These are phyloP conservation scores for Thermoascus crustaceus DNA, from an alignment of 2,329 filamentous ascomycete genomes.

Conservation along the genomic window DNA sequence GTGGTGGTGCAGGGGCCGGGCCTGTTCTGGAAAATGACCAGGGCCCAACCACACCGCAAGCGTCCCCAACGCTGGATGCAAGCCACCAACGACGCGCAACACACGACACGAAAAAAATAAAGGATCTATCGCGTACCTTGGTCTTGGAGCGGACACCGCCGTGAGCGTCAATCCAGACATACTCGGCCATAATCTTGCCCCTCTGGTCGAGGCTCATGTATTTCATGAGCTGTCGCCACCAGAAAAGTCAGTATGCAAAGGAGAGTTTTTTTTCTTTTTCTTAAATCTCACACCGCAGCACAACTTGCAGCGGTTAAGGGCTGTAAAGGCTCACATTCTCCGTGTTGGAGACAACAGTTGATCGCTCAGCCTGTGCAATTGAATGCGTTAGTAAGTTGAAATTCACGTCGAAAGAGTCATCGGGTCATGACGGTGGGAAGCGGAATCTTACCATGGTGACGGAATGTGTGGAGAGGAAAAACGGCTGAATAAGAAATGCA, in stretches of 20 bases:
- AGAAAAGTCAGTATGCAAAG: slow-evolving; percentile 34
- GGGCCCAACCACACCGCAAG: background rate
- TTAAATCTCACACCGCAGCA: background rate
- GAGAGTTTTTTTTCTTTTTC: no score
- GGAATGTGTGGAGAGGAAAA: background rate
- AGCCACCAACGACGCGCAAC: background rate
- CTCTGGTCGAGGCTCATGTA: slow-evolving; percentile 87
- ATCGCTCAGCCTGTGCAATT: slow-evolving; percentile 26
- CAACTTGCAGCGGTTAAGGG: background rate
- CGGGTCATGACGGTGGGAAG: slow-evolving; percentile 11
- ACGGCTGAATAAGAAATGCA: background rate
- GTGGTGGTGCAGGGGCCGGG: background rate
- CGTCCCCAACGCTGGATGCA: background rate
- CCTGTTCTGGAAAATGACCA: background rate
- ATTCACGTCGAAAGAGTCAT: slow-evolving; percentile 16
- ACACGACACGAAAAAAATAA: slow-evolving; percentile 1
- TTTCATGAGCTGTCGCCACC: slow-evolving; percentile 65
- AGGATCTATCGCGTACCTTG: slow-evolving; percentile 59
- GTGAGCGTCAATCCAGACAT: slow-evolving; percentile 85
- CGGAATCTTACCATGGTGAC: slow-evolving; percentile 19
- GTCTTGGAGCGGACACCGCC: slow-evolving; percentile 89
- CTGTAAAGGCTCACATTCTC: slow-evolving; percentile 33
- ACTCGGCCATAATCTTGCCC: slow-evolving; percentile 84
- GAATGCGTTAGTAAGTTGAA: slow-evolving; percentile 19
- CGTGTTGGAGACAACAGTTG: slow-evolving; percentile 40